These are phyloP conservation scores for Ophiocordyceps camponoti-saundersi DNA, from an alignment of 2,329 filamentous ascomycete genomes.

Conservation along the genomic window DNA sequence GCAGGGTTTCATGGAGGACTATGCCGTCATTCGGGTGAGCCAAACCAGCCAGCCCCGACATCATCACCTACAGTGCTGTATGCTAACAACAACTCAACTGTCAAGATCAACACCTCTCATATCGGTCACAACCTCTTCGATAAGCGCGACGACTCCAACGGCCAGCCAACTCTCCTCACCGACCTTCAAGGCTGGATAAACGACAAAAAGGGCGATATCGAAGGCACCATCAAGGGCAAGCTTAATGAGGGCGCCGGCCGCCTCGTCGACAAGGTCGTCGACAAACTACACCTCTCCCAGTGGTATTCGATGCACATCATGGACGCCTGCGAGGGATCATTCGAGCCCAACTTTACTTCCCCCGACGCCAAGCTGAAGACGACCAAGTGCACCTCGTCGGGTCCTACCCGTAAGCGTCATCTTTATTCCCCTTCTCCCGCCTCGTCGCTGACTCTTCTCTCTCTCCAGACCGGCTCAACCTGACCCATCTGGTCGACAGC, in stretches of 20 bases:
- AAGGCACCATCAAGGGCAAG: conserved; percentile 19
- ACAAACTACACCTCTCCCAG: conserved; percentile 27
- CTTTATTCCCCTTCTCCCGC: neutral
- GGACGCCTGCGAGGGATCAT: conserved; percentile 28
- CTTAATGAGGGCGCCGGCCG: conserved; percentile 22
- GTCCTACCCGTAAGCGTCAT: conserved; percentile 18
- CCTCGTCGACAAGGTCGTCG: conserved; percentile 21
- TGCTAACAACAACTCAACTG: neutral
- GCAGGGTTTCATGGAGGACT: conserved; percentile 25
- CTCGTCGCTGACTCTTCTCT: neutral
- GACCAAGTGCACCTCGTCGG: conserved; percentile 24
- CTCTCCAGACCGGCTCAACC: conserved; percentile 23
- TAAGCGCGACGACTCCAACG: conserved; percentile 10
- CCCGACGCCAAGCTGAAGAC: conserved; percentile 20
- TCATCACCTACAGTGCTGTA: neutral
- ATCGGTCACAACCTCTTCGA: conserved; percentile 18
- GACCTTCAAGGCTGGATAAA: conserved; percentile 13
- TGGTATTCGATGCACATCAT: conserved; percentile 36
- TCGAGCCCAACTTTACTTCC: conserved; percentile 23
- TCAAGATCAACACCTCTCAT: conserved; percentile 20
- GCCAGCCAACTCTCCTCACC: conserved; percentile 10
- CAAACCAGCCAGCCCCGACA: too few species aligned
- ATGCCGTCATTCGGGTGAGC: conserved; percentile 21
- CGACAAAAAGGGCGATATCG: conserved; percentile 16
- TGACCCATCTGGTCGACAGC: conserved; percentile 27